Percentiles rank a stretch among this genome's conserved stretches.
Evolutionary conservation across 2,329 filamentous ascomycete species (phyloP).

Genomic region (Claviceps fusiformis): DNA sequence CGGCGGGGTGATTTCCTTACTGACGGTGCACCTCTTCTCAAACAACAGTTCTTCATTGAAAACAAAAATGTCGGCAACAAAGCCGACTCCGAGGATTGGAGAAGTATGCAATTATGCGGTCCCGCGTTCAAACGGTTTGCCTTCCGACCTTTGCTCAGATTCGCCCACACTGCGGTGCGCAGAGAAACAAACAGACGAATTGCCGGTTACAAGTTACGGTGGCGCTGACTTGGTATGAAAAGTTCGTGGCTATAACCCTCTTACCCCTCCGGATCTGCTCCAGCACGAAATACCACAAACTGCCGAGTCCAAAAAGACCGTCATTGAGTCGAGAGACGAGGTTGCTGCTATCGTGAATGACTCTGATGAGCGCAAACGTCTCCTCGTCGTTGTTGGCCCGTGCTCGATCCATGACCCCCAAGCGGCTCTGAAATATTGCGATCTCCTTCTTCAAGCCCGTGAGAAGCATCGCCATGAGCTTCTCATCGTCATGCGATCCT

Average conservation of each 20-base stretch:
- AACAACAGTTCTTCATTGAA: conserved; percentile 51
- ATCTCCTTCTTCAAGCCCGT: conserved; percentile 61
- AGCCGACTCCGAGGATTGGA: conserved; percentile 63
- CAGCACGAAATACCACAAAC: conserved; percentile 76
- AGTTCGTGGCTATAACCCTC: conserved; percentile 84
- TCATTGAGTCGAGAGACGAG: conserved; percentile 56
- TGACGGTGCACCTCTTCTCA: background rate
- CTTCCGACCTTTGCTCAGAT: background rate
- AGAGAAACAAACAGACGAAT: background rate
- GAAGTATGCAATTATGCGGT: conserved; percentile 44
- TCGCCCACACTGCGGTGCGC: background rate
- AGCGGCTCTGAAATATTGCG: conserved; percentile 77
- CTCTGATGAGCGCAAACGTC: conserved; percentile 62
- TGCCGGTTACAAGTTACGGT: background rate
- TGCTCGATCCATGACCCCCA: conserved; percentile 95
- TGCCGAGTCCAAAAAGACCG: conserved; percentile 45
- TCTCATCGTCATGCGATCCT: conserved; percentile 92
- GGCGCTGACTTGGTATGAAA: background rate
- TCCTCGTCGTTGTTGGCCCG: conserved; percentile 87
- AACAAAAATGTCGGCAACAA: conserved; percentile 70
- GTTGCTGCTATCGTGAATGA: conserved; percentile 64
- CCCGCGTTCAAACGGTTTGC: background rate
- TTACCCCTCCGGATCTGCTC: conserved; percentile 86
- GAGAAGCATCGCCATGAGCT: conserved; percentile 68
- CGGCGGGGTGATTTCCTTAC: conserved; percentile 16